Conservation (phyloP, 805 yeast genomes). For the Saccharomycopsis fibuligera region DNA sequence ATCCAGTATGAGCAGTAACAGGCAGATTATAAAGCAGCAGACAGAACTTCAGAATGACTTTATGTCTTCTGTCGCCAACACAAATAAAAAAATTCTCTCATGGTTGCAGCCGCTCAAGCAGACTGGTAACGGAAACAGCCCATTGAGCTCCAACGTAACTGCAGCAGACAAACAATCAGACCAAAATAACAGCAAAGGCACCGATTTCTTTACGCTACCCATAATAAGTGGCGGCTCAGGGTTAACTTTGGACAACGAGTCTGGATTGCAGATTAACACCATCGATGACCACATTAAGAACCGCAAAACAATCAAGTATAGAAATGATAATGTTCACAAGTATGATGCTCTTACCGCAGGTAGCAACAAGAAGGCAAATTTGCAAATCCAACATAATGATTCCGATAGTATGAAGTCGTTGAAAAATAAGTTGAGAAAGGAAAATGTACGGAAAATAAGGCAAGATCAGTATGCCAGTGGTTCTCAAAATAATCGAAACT, state of each 20-base stretch:
- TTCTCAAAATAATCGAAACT: background rate
- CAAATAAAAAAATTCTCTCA: slow-evolving; percentile 9
- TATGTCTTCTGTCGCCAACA: background rate
- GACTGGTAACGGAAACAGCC: background rate
- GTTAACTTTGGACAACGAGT: background rate
- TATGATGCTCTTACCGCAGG: background rate
- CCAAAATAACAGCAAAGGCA: background rate
- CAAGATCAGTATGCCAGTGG: no score
- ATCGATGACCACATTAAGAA: slow-evolving; percentile 17
- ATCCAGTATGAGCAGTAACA: slow-evolving; percentile 8
- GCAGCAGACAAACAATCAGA: background rate
- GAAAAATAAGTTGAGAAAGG: slow-evolving; percentile 16
- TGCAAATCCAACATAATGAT: slow-evolving; percentile 6
- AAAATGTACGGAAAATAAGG: slow-evolving; percentile 10
- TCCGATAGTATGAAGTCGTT: slow-evolving; percentile 18
- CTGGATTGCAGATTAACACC: slow-evolving; percentile 11
- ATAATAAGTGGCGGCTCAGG: slow-evolving; percentile 14
- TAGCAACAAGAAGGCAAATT: background rate
- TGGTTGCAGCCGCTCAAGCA: slow-evolving; percentile 17
- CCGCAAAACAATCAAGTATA: slow-evolving; percentile 6
- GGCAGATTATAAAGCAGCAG: slow-evolving; percentile 9
- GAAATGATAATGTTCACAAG: slow-evolving; percentile 2
- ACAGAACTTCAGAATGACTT: slow-evolving; percentile 15
- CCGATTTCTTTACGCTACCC: slow-evolving; percentile 19
- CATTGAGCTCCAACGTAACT: background rate